phyloP scores from a whole-genome alignment of 164 flowering plant species.

The Umbilicus rupestris region DNA sequence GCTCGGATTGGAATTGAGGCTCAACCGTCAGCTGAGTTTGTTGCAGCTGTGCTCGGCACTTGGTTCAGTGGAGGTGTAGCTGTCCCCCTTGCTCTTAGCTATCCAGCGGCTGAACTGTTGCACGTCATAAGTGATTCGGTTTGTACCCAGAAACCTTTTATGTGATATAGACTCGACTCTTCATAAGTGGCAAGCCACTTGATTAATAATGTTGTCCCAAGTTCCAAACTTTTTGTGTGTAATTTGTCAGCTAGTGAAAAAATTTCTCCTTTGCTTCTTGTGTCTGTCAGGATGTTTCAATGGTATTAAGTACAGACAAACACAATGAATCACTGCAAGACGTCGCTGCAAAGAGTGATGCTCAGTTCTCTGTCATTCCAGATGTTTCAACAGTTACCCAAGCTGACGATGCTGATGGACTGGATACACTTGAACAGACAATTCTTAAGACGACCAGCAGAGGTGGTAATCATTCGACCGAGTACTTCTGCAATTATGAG shows the following conservation, averaged over 20 bases:
- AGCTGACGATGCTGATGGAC: constrained; percentile 19
- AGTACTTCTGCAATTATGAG: neutral
- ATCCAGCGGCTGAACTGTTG: constrained; percentile 87
- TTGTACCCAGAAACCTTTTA: constrained; percentile 16
- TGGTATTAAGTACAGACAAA: constrained; percentile 80
- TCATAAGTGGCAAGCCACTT: too few relatives aligned
- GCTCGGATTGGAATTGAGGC: constrained; percentile 92
- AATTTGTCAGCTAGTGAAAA: constrained; percentile 3
- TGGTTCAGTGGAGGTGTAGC: constrained; percentile 97
- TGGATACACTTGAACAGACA: constrained; percentile 17
- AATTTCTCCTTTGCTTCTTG: constrained; percentile 12
- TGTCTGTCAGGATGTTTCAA: constrained; percentile 50
- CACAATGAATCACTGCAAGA: constrained; percentile 61
- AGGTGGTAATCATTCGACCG: constrained; percentile 27
- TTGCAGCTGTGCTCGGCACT: constrained; percentile 76
- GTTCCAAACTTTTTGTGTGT: neutral
- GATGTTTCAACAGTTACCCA: constrained; percentile 24
- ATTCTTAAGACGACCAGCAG: constrained; percentile 18
- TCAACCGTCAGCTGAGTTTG: constrained; percentile 94
- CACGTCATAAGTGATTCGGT: constrained; percentile 97
- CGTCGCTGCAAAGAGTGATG: constrained; percentile 61
- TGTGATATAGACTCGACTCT: too few relatives aligned
- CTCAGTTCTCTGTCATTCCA: constrained; percentile 62
- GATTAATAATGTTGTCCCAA: too few relatives aligned
- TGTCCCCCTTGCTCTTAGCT: constrained; percentile 97